Conservation (phyloP, 73 alveolate genomes). For the Tetrahymena thermophila region DNA sequence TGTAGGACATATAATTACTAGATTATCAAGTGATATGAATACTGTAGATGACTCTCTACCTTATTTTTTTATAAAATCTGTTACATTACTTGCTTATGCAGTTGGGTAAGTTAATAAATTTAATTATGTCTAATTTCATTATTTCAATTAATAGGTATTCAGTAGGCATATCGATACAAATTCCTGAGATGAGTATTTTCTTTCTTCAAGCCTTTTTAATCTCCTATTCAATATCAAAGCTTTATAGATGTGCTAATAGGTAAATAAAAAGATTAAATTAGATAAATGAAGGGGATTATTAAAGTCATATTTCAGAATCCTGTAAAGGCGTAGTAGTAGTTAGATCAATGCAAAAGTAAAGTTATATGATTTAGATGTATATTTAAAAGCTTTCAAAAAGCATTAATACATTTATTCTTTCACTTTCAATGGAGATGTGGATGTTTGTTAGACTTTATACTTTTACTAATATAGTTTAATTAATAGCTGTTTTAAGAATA, state of each 20-base stretch:
- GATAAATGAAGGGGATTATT: constrained; percentile 1
- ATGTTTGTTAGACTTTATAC: constrained; percentile 13
- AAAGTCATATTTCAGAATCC: constrained; percentile 5
- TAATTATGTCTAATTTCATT: background rate
- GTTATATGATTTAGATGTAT: background rate
- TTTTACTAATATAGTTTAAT: background rate
- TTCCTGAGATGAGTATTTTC: background rate
- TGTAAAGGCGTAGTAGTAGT: constrained; percentile 2
- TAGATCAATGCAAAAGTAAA: constrained; percentile 5
- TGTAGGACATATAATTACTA: constrained; percentile 74
- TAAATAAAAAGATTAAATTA: constrained; percentile 17
- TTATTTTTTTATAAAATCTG: background rate
- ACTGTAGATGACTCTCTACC: constrained; percentile 32
- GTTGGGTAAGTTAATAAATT: background rate
- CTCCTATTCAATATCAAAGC: background rate
- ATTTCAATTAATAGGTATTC: background rate
- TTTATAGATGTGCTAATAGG: constrained; percentile 4
- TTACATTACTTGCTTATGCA: background rate
- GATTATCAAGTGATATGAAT: constrained; percentile 66
- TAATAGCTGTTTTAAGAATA: background rate
- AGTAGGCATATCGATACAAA: background rate
- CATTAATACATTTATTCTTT: background rate
- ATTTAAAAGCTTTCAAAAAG: background rate
- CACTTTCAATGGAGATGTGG: constrained; percentile 16
- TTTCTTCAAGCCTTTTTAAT: background rate